Conservation (phyloP, 1,284 basidiomycete species). For the Heterobasidion irregulare region DNA sequence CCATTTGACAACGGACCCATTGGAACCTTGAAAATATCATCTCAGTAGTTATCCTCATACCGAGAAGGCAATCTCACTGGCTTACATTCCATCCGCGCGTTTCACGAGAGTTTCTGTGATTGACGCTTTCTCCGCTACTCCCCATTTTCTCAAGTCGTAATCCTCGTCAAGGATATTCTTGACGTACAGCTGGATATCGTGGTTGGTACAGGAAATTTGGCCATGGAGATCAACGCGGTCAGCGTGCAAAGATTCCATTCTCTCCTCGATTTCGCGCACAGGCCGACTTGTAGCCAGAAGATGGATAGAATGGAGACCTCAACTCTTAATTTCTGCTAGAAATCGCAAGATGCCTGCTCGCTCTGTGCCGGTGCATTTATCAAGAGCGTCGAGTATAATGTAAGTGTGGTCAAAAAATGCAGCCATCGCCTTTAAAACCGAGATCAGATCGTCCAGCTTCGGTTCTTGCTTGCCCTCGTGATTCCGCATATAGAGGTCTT, state of each 20-base stretch:
- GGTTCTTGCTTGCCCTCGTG: not conserved
- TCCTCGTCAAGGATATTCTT: not conserved
- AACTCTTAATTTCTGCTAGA: not conserved
- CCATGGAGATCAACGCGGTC: too few species aligned
- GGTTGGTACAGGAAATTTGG: not conserved
- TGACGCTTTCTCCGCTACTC: not conserved
- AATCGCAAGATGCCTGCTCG: not conserved
- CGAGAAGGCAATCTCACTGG: not conserved
- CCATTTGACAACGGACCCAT: not conserved
- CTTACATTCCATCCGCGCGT: not conserved
- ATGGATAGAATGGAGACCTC: not conserved
- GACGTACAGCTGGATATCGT: not conserved
- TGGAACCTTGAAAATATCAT: not conserved
- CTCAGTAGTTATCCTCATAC: not conserved
- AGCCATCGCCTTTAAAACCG: not conserved
- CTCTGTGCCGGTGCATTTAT: conserved; percentile 3
- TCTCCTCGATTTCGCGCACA: not conserved
- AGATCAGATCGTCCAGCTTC: not conserved
- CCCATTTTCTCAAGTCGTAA: not conserved
- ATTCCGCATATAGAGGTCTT: not conserved
- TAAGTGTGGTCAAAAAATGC: not conserved
- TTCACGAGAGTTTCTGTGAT: not conserved
- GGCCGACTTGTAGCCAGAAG: not conserved
- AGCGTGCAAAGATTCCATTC: not conserved
- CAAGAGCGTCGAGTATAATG: conserved; percentile 3